Evolutionary conservation across 1,139 yeast species (phyloP), one percentile per base, ranked within the genome.

Genomic region (Citeromyces hawaiiensis): DNA sequence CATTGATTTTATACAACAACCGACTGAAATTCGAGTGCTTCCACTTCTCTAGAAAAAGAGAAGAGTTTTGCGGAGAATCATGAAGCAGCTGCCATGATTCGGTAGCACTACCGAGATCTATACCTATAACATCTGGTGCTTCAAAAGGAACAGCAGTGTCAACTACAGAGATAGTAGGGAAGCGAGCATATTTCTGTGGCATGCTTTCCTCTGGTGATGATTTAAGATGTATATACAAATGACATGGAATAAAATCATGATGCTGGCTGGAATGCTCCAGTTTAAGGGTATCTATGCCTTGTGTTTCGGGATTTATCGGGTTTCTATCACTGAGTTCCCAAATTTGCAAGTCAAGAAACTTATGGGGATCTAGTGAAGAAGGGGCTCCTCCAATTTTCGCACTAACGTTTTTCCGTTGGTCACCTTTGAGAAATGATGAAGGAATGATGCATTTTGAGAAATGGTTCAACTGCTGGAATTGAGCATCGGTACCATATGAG

Each of bases 61-160:
- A 41, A 11, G 54, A 48, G 40, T 56, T 55, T 1, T 40, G 33
- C 2, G 51, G 39, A 3, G 54, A 49, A 30, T 51, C 46, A 5
- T 43, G 35, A 29, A 56, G 32, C 13, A 53, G 33, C 11, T 45
- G 46, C 40, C 56, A 55, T 2, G 59, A 60, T 29, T 40, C 31
- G 4, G 42, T 35, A 10, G 54, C 47, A 21, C 48, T 46, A 2
- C 44, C 44, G 10, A 56, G 51, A 40, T 55, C 54, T 23, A 54
- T 45, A 2, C 38, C 39, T 5, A 55, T 42, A 2, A n/a, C 27
- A 23, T 23, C 27, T 5, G 27, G 27, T 9, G 27, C 27, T 23
- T 23, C 11, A 9, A 23, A 23, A 9, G 27, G 27, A 23, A 23
- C 27, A 7, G 27, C 11, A 9, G 27, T 23, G 27, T 23, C 27